A percentile compares a stretch with the other conserved stretches of the same genome.
These are phyloP conservation scores for Trichomonas vaginalis DNA, from an alignment of 208 protist species.

Conservation along the genomic window DNA sequence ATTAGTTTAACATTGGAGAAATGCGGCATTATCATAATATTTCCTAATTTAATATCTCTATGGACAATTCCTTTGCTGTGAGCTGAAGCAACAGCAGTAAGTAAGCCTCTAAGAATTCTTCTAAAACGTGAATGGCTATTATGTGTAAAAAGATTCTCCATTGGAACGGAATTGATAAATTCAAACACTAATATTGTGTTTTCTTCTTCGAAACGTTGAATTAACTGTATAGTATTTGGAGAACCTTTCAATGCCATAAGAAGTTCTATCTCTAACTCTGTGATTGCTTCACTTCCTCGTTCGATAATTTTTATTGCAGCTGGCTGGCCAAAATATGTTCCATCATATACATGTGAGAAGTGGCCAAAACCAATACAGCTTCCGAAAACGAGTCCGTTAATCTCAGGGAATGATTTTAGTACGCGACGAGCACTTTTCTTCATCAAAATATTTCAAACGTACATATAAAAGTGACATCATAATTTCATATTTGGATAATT, in stretches of 20 bases:
- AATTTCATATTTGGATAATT: too few relatives aligned
- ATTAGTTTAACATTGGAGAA: neutral
- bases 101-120: neutral
- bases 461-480: too few relatives aligned
- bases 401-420: neutral
- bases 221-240: neutral
- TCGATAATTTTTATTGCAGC: neutral
- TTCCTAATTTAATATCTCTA: neutral
- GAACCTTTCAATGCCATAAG: neutral
- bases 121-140: neutral
- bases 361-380: neutral
- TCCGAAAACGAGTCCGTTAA: neutral
- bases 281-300: neutral
- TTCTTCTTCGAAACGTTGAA: neutral
- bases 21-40: neutral
- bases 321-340: neutral
- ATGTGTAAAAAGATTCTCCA: neutral
- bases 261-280: neutral
- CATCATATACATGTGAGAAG: neutral
- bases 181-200: neutral
- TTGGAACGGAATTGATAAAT: neutral
- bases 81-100: neutral
- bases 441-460: too few relatives aligned
- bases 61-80: neutral
- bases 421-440: neutral